Evolutionary conservation across 371 early-diverging fungal genomes (phyloP), one percentile per base, ranked within the genome.

Genomic region (Syncephalastrum monosporum): DNA sequence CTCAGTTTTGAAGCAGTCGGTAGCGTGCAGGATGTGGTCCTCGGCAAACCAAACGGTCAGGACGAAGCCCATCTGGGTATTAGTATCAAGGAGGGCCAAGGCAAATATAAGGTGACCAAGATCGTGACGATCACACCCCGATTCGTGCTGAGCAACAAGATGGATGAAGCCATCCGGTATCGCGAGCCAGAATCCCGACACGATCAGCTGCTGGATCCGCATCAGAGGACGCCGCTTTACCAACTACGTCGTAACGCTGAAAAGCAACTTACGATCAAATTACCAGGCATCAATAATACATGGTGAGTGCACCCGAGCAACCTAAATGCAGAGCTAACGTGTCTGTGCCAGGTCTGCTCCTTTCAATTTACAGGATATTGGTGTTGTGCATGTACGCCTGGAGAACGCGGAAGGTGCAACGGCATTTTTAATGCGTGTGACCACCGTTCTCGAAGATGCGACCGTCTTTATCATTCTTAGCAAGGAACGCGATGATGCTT

Each of bases 1-100:
- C 63, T 96, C 51, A 95, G 95, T 72, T 96, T 98, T 59, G 98
- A 97, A 59, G 95, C 96, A 1, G 91, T 96, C 47, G 97, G 97
- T 13, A 91, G 90, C 58, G 81, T 86, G 3, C 85, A 88, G 57
- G 94, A 91, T 51, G 82, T 96, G 1, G 72, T 81, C 6, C 69
- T 96, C 12, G 87, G 88, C 8, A 80, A 83, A 5, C 44, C 70
- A 12, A 68, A 72, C 12, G 57, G 73, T 12, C 57, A 75, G 0
- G 83, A 85, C 60, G 86, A 90, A 52, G 79, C 88, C 21, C 92
- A 94, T 56, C 55, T 96, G 17, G 98, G 97, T 16, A 83, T 94
- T 17, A 82, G 83, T 56, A 85, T 98, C 14, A 85, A 91, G 57
- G 94, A 93, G 53, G 89, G 89, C 0, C 62, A 78, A 47, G 86